A percentile compares a stretch with the other conserved stretches of the same genome.
Conservation (phyloP, 768 basidiomycete species). For the Panaeolus cyanescens region DNA sequence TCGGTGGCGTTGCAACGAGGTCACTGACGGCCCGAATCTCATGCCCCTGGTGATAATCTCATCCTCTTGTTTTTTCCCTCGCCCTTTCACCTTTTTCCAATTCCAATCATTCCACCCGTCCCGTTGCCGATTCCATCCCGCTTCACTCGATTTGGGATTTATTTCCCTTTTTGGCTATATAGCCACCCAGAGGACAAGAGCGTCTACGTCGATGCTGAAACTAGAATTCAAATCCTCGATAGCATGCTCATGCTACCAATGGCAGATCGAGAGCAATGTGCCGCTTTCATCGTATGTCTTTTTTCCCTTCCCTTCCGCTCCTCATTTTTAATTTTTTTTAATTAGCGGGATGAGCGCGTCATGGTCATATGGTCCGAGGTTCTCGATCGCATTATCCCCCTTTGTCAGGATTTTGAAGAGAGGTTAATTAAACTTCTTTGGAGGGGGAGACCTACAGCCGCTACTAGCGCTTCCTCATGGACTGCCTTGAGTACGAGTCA, state of each 20-base stretch:
- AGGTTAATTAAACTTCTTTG: constrained; percentile 83
- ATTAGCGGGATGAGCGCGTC: constrained; percentile 78
- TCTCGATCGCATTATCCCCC: constrained; percentile 75
- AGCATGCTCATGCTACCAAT: constrained; percentile 75
- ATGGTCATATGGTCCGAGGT: constrained; percentile 85
- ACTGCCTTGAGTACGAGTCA: constrained; percentile 7
- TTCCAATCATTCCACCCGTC: neutral
- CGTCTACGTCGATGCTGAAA: constrained; percentile 78
- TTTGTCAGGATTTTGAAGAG: constrained; percentile 73
- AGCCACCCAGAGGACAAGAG: constrained; percentile 58
- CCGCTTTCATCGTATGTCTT: constrained; percentile 78
- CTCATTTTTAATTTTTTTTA: neutral
- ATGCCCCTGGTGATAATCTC: neutral
- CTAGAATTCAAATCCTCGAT: constrained; percentile 84
- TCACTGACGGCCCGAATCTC: neutral
- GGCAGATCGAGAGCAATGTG: constrained; percentile 85
- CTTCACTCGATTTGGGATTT: constrained; percentile 17
- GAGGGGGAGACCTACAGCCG: constrained; percentile 42
- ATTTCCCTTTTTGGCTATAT: constrained; percentile 30
- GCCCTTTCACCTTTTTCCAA: constrained; percentile 7
- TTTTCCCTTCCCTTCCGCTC: neutral
- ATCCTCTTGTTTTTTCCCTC: constrained; percentile 2
- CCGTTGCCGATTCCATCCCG: constrained; percentile 1
- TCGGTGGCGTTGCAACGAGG: neutral
- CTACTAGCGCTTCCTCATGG: constrained; percentile 11